Evolutionary conservation across 805 yeast genomes (phyloP), one percentile per base, ranked within the genome.

Genomic region (Spathaspora boniae): DNA sequence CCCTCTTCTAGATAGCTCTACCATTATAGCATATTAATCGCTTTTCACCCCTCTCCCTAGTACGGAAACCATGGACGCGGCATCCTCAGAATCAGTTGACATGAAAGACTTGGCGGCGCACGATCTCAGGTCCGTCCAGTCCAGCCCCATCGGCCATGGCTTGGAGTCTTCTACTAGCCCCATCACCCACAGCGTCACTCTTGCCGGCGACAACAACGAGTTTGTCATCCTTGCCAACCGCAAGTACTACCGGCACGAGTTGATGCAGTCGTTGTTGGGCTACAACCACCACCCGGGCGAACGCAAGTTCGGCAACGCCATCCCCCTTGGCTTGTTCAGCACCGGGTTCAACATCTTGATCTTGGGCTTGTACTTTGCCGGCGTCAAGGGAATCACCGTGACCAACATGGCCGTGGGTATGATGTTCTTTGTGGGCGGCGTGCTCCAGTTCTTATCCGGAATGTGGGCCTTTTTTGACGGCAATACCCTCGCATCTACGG

Each of bases 401-500:
- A 66, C 74, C 4, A 65, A 67, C 35, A 55, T 67, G 2, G 58
- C 72, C 16, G 58, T 74, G 14, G 71, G 74, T n/a, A 65, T 75
- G 16, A 60, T 65, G 19, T 51, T 73, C 37, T 70, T 72, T 43
- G 66, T 72, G 25, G 69, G 76, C 9, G 80, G 80, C 5, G 42
- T 66, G 4, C 72, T 68, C 22, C 74, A 74, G 50, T 50, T 71
- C 3, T 58, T 74, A 29, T 71, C 71, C 22, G 81, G 81, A 2
- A 45, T 72, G 5, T 65, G 75, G 63, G 74, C 76, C 46, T 49
- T 75, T 31, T 43, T 67, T 15, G 49, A 68, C 24, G 78, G 76
- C 29, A 74, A 73, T 50, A 69, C 77, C 1, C 76, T 77, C 66
- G 80, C 77, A 14, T 70, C 69, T 27, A 69, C 77, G 29, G 75